Base-by-base conservation (phyloP, 2,329 filamentous ascomycete species). In the Remersonia thermophila region DNA sequence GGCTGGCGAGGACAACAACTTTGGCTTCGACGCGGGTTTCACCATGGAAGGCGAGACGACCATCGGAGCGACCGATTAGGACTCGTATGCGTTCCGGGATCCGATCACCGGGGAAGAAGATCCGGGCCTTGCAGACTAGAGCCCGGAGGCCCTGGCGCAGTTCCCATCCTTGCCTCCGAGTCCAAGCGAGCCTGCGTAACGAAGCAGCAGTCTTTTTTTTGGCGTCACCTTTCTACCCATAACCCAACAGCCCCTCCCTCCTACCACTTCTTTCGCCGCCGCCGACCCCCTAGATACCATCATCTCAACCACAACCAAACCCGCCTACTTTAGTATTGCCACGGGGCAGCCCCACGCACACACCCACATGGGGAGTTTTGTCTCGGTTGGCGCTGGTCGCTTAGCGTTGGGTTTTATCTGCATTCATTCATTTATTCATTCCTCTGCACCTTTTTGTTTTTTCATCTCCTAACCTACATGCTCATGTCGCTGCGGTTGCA, bases 11-110 rank as follows among this genome's bases (percentile, higher is more conserved):
- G 60, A 60, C 29, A 55, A 58, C 30, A 55, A 51, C 4, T 79
- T 78, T 43, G 70, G 71, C 55, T 78, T 79, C 48, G 60, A 60
- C 42, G 55, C 63, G 12, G 57, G 60, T 16, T 73, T 74, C 50
- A 52, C 58, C n/a, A 69, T 77, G 59, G 71, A 76, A 40, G 62
- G 62, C 28, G 49, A 65, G 37, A 71, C 74, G 38, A 70, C 74
- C 51, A 76, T 79, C 50, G 66, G 67, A 36, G 67, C 71, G 27
- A 38, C 47, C 43, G 72, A 77, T 32, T 77, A 61, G 60, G 39
- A 44, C 12, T 36, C 36, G 17, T 32, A 8, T 15, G 12, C 9
- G 20, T 9, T 23, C 20, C 20, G 9, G 20, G 5, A 5, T 5
- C 9, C 20, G 5, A 9, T 9, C 5, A 5, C 20, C 20, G 20